Evolutionary conservation across 352 stramenopile genomes (phyloP), one percentile per base, ranked within the genome.

Genomic region (Pythium insidiosum): DNA sequence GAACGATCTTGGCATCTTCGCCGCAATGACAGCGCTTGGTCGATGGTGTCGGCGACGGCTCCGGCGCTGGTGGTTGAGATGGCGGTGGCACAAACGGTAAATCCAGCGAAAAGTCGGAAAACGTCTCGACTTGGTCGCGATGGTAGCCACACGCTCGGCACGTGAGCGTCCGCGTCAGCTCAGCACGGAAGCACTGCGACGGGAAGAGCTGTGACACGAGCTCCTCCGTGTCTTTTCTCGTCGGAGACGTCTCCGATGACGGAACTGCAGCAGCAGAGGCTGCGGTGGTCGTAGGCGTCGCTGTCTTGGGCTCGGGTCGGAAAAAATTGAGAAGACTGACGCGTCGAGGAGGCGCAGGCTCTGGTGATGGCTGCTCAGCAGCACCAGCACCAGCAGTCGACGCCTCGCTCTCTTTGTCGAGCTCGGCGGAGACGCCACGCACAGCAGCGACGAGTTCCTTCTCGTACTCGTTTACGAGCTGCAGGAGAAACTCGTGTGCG

Each of bases 81-180:
- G n/a, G n/a, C n/a, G n/a, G n/a, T n/a, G n/a, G n/a, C n/a, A n/a
- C n/a, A n/a, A n/a, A n/a, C 18, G 82, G 79, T 11, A 94, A 43
- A 58, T 94, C 82, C 13, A 94, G 53, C 3, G 82, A 92, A 46
- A 94, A 88, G 40, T 94, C 79, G 42, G 88, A 88, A 47, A 92
- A 94, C 26, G 67, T 76, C 49, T 94, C 82, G 6, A 77, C 55
- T 43, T 88, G 64, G 40, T 81, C 82, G 20, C 82, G 73, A 21
- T 63, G 88, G 65, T 91, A 92, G 11, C 63, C 61, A 56, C 82
- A 94, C 21, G 62, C 80, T 15, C 53, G 61, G 54, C 82, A 94
- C 4, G 79, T 88, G 23, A 94, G 66, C 0, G 77, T 89, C 22
- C 74, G 74, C 20, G 74, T 75, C 15, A 94, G 60, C 28, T 90